Percentiles rank a stretch among this genome's conserved stretches.
phyloP scores from a whole-genome alignment of 768 basidiomycete species.

The Lactarius psammicola region DNA sequence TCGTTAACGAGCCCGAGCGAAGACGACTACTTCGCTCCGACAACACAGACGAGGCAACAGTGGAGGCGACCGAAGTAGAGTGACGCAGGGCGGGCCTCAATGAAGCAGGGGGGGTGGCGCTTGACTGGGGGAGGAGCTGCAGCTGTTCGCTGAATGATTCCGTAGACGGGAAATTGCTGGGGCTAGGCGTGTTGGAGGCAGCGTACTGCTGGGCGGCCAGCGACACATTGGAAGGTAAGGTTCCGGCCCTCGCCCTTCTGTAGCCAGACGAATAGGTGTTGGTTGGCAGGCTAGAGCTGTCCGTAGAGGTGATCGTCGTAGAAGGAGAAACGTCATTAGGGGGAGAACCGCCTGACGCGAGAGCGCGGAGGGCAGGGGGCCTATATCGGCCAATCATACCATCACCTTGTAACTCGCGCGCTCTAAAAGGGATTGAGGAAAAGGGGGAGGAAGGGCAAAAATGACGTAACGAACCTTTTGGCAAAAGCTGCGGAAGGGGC shows the following conservation, averaged over 20 bases:
- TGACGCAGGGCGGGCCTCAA: constrained; percentile 71
- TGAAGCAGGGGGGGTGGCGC: constrained; percentile 44
- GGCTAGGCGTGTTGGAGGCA: constrained; percentile 56
- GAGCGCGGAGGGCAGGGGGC: constrained; percentile 72
- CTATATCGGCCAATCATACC: constrained; percentile 71
- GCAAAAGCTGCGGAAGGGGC: constrained; percentile 88
- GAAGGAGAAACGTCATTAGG: constrained; percentile 65
- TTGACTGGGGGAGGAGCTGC: constrained; percentile 41
- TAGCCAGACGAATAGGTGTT: constrained; percentile 84
- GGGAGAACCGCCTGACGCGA: constrained; percentile 69
- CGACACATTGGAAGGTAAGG: constrained; percentile 93
- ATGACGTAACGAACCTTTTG: constrained; percentile 58
- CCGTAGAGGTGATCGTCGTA: constrained; percentile 51
- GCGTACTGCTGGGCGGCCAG: constrained; percentile 82
- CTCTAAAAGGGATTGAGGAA: constrained; percentile 47
- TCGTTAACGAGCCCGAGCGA: constrained; percentile 88
- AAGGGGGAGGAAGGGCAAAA: constrained; percentile 26
- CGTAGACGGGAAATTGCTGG: constrained; percentile 45
- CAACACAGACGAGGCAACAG: constrained; percentile 49
- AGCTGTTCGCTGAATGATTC: constrained; percentile 49
- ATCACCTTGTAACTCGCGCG: constrained; percentile 81
- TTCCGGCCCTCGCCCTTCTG: constrained; percentile 94
- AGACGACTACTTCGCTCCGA: constrained; percentile 77
- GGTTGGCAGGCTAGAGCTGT: constrained; percentile 58
- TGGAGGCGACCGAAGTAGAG: constrained; percentile 64